Conservation (phyloP, 2,329 filamentous ascomycete species). For the Alternaria novae-zelandiae region DNA sequence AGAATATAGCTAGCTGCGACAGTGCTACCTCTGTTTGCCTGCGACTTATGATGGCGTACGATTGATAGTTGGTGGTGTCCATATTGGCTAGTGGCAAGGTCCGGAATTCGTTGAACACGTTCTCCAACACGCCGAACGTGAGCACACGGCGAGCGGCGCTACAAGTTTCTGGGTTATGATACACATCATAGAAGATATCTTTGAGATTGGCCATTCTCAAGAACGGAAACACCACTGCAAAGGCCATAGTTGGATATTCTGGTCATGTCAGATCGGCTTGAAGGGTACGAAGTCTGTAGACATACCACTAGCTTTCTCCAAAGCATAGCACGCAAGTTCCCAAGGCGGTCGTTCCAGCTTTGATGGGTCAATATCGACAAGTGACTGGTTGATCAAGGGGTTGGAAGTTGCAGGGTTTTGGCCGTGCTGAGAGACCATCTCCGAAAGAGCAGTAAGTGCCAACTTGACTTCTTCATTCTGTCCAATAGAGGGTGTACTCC, state of each 20-base stretch:
- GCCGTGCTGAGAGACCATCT: slow-evolving; percentile 39
- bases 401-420: slow-evolving; percentile 22
- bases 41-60: slow-evolving; percentile 35
- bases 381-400: slow-evolving; percentile 29
- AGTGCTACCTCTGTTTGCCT: slow-evolving; percentile 53
- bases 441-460: slow-evolving; percentile 41
- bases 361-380: slow-evolving; percentile 32
- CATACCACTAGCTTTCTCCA: slow-evolving; percentile 35
- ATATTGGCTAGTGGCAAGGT: slow-evolving; percentile 20
- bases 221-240: slow-evolving; percentile 42
- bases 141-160: slow-evolving; percentile 33
- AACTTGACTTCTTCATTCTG: slow-evolving; percentile 43
- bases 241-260: slow-evolving; percentile 42
- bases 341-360: slow-evolving; percentile 43
- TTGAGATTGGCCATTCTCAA: slow-evolving; percentile 35
- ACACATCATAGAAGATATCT: slow-evolving; percentile 35
- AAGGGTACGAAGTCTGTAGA: slow-evolving; percentile 15
- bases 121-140: slow-evolving; percentile 38
- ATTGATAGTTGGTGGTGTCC: slow-evolving; percentile 10
- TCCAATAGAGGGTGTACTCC: slow-evolving; percentile 40
- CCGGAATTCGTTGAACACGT: slow-evolving; percentile 38
- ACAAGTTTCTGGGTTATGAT: slow-evolving; percentile 25
- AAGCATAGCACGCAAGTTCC: slow-evolving; percentile 28
- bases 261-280: slow-evolving; percentile 1
- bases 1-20: slow-evolving; percentile 40